Conservation (phyloP, 345 rosid genomes). For the Aquilaria yunnanensis region DNA sequence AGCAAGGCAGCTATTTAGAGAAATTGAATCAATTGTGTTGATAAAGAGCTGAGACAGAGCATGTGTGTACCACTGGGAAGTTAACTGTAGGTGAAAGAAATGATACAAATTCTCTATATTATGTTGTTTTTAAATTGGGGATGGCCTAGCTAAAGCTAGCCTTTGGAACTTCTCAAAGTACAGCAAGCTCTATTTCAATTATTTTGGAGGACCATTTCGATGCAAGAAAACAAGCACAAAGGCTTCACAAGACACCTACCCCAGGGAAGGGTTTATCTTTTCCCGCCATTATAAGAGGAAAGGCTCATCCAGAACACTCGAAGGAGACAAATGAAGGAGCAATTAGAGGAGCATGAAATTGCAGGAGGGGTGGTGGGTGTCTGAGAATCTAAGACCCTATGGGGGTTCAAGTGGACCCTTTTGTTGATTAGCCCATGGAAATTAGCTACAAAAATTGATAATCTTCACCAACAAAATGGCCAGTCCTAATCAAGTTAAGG, state of each 20-base stretch:
- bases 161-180: background rate
- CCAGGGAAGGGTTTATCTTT: background rate
- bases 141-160: too few species aligned
- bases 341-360: background rate
- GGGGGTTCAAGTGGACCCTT: conserved; percentile 1
- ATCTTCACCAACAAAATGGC: conserved; percentile 9
- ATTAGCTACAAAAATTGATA: conserved; percentile 13
- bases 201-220: conserved; percentile 10
- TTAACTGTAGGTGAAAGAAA: conserved; percentile 14
- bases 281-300: background rate
- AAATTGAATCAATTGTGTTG: conserved; percentile 7
- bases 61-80: conserved; percentile 14
- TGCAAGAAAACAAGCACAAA: conserved; percentile 1
- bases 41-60: conserved; percentile 17
- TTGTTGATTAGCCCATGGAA: background rate
- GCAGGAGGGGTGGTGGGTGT: too few species aligned
- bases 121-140: too few species aligned
- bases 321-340: background rate
- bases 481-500: conserved; percentile 9
- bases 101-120: background rate
- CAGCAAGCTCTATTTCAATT: conserved; percentile 14
- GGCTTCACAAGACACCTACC: conserved; percentile 10
- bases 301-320: background rate
- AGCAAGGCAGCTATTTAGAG: background rate
- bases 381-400: too few species aligned